Conservation (phyloP, 106 monocot species). For the Allium fistulosum region DNA sequence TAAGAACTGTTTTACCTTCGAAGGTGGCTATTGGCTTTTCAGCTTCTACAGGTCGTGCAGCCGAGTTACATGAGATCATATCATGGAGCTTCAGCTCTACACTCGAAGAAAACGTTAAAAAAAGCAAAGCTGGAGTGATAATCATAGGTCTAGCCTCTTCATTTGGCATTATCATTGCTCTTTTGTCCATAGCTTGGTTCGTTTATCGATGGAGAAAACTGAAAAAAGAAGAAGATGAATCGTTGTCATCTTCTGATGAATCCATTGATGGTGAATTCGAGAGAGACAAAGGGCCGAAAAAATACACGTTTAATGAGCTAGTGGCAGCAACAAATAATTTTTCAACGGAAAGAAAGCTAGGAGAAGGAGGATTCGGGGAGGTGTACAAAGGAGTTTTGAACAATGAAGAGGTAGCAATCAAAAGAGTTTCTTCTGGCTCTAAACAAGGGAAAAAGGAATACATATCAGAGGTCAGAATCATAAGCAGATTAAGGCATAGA, state of each 20-base stretch:
- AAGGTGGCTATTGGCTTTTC: conserved; percentile 50
- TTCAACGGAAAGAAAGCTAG: conserved; percentile 38
- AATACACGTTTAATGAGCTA: conserved; percentile 28
- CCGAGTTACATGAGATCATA: conserved; percentile 37
- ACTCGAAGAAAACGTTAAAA: conserved; percentile 10
- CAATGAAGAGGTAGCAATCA: conserved; percentile 39
- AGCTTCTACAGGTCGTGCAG: conserved; percentile 10
- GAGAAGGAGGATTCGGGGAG: conserved; percentile 53
- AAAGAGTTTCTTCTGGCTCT: conserved; percentile 37
- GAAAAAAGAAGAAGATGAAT: not conserved
- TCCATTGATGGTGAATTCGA: conserved; percentile 27
- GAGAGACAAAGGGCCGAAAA: conserved; percentile 29
- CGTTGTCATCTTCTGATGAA: not conserved
- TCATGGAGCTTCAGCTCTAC: conserved; percentile 55
- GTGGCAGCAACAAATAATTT: conserved; percentile 41
- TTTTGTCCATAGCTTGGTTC: not conserved
- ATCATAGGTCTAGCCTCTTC: not conserved
- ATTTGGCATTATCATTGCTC: not conserved
- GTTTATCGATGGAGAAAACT: not conserved
- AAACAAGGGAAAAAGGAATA: conserved; percentile 62
- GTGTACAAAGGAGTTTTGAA: conserved; percentile 42
- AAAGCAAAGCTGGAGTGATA: not conserved
- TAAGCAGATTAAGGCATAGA: conserved; percentile 46
- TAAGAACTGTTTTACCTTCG: conserved; percentile 33
- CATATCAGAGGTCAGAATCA: conserved; percentile 47